Base-by-base conservation (phyloP, 106 monocot genomes). In the Posidonia australis region DNA sequence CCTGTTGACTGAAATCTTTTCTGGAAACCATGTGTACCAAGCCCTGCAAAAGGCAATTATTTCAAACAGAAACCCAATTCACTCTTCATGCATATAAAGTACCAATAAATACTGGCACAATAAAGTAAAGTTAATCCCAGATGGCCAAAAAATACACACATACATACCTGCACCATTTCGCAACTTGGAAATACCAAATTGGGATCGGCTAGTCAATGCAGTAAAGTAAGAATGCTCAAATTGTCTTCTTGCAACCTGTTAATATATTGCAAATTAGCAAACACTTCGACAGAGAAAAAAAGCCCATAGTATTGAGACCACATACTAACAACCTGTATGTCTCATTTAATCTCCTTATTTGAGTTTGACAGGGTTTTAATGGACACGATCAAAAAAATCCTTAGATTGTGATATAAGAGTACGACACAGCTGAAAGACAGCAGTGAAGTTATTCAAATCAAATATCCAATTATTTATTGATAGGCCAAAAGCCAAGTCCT, bases 1-100 rank as follows among this genome's bases (percentile, higher is more conserved):
- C 78, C 80, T 61, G 91, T 79, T 65, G 98, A 91, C 45, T 71
- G 84, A 61, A 64, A 71, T 46, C 96, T 82, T 71, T 65, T 73
- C 31, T 78, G 82, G 46, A 77, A 62, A 64, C 74, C 70, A 82
- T 71, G 25, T 31, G 75, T 51, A 58, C 66, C 71, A 44, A 55
- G 72, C 30, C 72, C 83, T 84, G 72, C 46, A 72, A 64, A 60
- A 51, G 78, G 44, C 18, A 59, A 32, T 3, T 16, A 48, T 5
- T 16, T 26, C 48, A 44, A 51, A 44, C 11, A 59, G 29, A 18
- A 55, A 20, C 30, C 59, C 24, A 45, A 2, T 29, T 18, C 16
- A 17, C 13, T 58, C 26, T 28, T 49, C 28, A 58, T 31, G 27
- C 12, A 28, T 29, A 28, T 4, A 13, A 16, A 49, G n/a, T 3